Percentiles rank a stretch among this genome's conserved stretches.
phyloP scores from a whole-genome alignment of 2,329 filamentous ascomycete species.

The Fusarium musae region DNA sequence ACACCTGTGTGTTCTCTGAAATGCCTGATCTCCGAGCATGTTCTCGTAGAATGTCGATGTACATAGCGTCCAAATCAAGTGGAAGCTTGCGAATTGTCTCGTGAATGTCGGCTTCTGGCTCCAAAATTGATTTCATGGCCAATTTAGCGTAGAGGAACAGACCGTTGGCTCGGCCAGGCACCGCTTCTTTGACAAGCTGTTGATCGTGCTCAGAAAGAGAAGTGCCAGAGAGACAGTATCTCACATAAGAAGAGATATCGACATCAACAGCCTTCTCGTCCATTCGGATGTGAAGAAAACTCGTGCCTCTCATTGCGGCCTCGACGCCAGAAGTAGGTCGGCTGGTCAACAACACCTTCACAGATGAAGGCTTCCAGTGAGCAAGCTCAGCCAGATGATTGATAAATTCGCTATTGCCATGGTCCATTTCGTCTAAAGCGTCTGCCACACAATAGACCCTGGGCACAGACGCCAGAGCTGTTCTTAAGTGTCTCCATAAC shows the following conservation, averaged over 20 bases:
- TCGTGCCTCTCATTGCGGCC: slow-evolving; percentile 41
- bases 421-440: slow-evolving; percentile 60
- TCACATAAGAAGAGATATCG: slow-evolving; percentile 55
- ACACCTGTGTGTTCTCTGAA: slow-evolving; percentile 15
- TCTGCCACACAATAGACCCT: slow-evolving; percentile 54
- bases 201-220: slow-evolving; percentile 32
- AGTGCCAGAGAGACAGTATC: slow-evolving; percentile 26
- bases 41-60: slow-evolving; percentile 24
- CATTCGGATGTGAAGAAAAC: slow-evolving; percentile 50
- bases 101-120: slow-evolving; percentile 1
- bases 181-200: slow-evolving; percentile 18
- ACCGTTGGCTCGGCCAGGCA: slow-evolving; percentile 35
- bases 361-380: slow-evolving; percentile 42
- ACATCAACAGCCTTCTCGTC: slow-evolving; percentile 50
- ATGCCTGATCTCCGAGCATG: slow-evolving; percentile 27
- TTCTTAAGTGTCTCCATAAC: slow-evolving; percentile 48
- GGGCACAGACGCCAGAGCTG: slow-evolving; percentile 38
- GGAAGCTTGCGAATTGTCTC: slow-evolving; percentile 13
- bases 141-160: slow-evolving; percentile 40
- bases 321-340: slow-evolving; percentile 51
- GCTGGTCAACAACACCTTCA: slow-evolving; percentile 59
- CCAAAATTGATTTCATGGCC: slow-evolving; percentile 34
- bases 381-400: slow-evolving; percentile 48
- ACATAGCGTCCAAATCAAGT: slow-evolving; percentile 27
- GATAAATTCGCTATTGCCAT: slow-evolving; percentile 49